Base-by-base conservation (phyloP, 306 rosid genomes). In the Cucurbita maxima region DNA sequence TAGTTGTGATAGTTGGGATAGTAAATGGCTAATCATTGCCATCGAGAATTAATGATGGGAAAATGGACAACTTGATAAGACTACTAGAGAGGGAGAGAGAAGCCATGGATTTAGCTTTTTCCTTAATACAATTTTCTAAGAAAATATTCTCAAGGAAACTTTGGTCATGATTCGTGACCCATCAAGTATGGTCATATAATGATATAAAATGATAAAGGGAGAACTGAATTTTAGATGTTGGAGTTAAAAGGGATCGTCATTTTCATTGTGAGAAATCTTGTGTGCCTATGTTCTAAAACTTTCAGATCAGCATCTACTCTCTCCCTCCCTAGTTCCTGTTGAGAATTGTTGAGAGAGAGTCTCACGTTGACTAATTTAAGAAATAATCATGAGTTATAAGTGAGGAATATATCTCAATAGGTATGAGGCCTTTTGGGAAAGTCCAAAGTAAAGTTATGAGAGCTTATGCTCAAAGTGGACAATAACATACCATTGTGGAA, bases 11-110 rank as follows among this genome's bases (percentile, higher is more conserved):
- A 75, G 76, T 77, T 66, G 73, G 50, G 83, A 82, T 86, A 82
- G 78, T 79, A 80, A 78, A 86, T 76, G 75, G 63, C 67, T 56
- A 70, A 82, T 79, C 76, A 79, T 79, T 77, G 62, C 41, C 20
- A 73, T 77, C 77, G 80, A 55, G 75, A 71, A 83, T 73, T 82
- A 81, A 81, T 82, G 83, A 86, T 86, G 84, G 66, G 74, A 83
- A 79, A 68, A 78, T 70, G 48, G 77, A 79, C 66, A 43, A 19
- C 44, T 10, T 58, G 83, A 83, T 55, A 66, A 73, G 76, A 77
- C 84, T 73, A 54, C 62, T 34, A 20, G 70, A 72, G 22, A 59
- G 25, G 0, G 25, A 25, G 25, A 60, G 43, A 59, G 9, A 61
- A 22, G 53, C 53, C 34, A 41, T 41, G 8, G 6, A 41, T n/a